A percentile compares a stretch with the other conserved stretches of the same genome.
These are phyloP conservation scores for barrel medic (Medicago truncatula) DNA, from an alignment of 306 rosid species.

Conservation along the genomic window DNA sequence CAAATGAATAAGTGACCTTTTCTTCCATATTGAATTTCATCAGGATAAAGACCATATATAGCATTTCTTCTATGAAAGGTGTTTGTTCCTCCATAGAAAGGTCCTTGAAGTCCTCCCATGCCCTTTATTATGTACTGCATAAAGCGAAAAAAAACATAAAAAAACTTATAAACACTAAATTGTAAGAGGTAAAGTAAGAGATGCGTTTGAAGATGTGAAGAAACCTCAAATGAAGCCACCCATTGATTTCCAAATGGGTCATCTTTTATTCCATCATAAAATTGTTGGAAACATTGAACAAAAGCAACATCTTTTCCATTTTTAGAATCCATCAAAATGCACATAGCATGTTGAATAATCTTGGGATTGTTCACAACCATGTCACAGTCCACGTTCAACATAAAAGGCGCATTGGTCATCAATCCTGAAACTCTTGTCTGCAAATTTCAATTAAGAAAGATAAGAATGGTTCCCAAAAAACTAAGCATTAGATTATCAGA, in stretches of 20 bases:
- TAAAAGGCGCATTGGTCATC: conserved; percentile 77
- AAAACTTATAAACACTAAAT: neutral
- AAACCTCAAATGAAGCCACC: conserved; percentile 44
- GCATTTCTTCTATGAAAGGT: conserved; percentile 65
- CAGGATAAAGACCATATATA: conserved; percentile 64
- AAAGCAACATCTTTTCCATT: conserved; percentile 56
- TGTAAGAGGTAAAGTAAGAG: neutral
- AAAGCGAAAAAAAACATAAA: neutral
- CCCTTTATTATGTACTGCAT: conserved; percentile 50
- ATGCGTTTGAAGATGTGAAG: neutral
- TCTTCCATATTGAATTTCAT: conserved; percentile 16
- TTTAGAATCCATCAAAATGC: conserved; percentile 53
- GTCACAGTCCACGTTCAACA: conserved; percentile 73
- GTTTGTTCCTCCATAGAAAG: conserved; percentile 56
- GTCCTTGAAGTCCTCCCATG: conserved; percentile 64
- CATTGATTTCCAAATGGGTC: conserved; percentile 70
- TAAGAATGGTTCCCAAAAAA: neutral
- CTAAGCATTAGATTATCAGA: neutral
- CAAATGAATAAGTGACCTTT: conserved; percentile 29
- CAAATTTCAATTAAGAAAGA: neutral
- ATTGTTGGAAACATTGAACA: conserved; percentile 63
- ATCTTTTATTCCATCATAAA: conserved; percentile 60
- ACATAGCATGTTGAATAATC: conserved; percentile 58
- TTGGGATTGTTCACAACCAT: conserved; percentile 68
- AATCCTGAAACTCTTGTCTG: conserved; percentile 71